Percentiles rank a stretch among this genome's conserved stretches.
phyloP scores from a whole-genome alignment of 192 early-diverging fungal species.

The Phlyctochytrium planicorne region DNA sequence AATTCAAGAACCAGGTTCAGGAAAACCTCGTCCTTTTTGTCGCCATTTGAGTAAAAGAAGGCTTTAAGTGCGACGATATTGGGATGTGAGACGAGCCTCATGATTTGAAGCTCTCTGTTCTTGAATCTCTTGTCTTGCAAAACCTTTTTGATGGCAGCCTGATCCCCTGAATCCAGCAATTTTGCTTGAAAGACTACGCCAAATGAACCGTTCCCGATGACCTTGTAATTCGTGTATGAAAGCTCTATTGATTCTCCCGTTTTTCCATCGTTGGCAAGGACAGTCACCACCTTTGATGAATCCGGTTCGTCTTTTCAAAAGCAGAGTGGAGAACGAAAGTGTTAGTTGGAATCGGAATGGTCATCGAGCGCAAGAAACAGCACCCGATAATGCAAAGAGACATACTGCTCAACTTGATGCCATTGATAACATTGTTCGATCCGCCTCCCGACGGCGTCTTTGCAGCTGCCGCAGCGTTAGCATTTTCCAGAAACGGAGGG shows the following conservation, averaged over 20 bases:
- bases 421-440: constrained; percentile 48
- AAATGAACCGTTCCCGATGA: constrained; percentile 97
- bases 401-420: constrained; percentile 51
- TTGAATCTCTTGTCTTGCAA: constrained; percentile 98
- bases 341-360: neutral
- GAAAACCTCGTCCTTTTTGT: constrained; percentile 93
- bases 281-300: constrained; percentile 44
- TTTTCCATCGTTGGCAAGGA: constrained; percentile 84
- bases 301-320: constrained; percentile 24
- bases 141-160: constrained; percentile 96
- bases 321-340: neutral
- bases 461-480: constrained; percentile 13
- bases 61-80: constrained; percentile 90
- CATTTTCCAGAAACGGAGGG: constrained; percentile 5
- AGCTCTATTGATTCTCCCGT: constrained; percentile 85
- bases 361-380: neutral
- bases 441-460: constrained; percentile 9
- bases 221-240: constrained; percentile 90
- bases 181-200: constrained; percentile 98
- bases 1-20: constrained; percentile 95
- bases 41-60: constrained; percentile 95
- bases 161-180: constrained; percentile 73
- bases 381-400: neutral
- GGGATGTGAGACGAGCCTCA: constrained; percentile 88
- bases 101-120: constrained; percentile 92